A percentile compares a stretch with the other conserved stretches of the same genome.
phyloP scores from a whole-genome alignment of 768 basidiomycete genomes.

The Leccinum imitatum region DNA sequence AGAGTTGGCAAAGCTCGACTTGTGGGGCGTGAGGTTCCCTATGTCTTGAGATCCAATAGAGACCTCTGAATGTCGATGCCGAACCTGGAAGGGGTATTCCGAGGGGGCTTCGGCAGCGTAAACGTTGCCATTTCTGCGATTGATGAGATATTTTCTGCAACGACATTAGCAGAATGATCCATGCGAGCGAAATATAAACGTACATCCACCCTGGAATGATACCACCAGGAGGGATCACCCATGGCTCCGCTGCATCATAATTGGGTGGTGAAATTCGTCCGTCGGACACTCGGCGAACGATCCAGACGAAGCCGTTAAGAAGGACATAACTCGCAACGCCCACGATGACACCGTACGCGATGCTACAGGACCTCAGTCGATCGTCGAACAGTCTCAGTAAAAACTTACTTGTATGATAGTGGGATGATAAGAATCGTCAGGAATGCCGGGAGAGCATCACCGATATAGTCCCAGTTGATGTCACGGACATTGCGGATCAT shows the following conservation, averaged over 20 bases:
- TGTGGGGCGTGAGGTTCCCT: conserved; percentile 23
- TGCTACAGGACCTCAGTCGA: conserved; percentile 43
- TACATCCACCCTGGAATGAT: conserved; percentile 71
- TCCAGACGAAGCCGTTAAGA: conserved; percentile 68
- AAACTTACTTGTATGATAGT: conserved; percentile 67
- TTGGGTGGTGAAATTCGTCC: conserved; percentile 65
- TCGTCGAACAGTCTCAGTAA: neutral
- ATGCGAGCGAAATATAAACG: conserved; percentile 21
- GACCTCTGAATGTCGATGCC: conserved; percentile 31
- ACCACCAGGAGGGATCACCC: conserved; percentile 70
- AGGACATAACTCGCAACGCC: conserved; percentile 70
- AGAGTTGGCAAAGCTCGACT: conserved; percentile 27
- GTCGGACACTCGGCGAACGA: conserved; percentile 52
- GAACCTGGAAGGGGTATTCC: conserved; percentile 34
- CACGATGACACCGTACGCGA: conserved; percentile 86
- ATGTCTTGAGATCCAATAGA: conserved; percentile 35
- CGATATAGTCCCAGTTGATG: conserved; percentile 88
- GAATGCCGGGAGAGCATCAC: conserved; percentile 87
- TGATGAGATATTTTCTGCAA: conserved; percentile 28
- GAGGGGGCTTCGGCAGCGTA: conserved; percentile 4
- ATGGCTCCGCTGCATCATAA: conserved; percentile 63
- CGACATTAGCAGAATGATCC: neutral
- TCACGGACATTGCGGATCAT: conserved; percentile 87
- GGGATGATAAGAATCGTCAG: conserved; percentile 79
- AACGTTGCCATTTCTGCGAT: conserved; percentile 2